These are phyloP conservation scores for Escovopsis sp. DNA, from an alignment of 2,329 filamentous ascomycete species.

Conservation along the genomic window DNA sequence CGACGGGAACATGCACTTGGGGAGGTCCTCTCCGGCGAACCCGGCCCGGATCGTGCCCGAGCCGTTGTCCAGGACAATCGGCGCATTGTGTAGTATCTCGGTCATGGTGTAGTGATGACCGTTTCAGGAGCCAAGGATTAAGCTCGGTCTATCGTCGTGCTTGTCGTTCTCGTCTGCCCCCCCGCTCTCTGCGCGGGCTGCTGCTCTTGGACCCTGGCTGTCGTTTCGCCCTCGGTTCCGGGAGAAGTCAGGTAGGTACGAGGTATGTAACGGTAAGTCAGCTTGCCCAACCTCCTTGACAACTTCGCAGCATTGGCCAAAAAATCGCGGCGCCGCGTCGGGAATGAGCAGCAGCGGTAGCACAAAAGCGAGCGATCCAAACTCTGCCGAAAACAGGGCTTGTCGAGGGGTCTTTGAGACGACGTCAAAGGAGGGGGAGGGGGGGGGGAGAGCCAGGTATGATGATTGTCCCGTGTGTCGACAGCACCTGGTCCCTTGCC, in stretches of 20 bases:
- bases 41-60: constrained; percentile 94
- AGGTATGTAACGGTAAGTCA: not conserved
- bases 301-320: constrained; percentile 5
- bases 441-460: not conserved
- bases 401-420: constrained; percentile 1
- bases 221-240: constrained; percentile 1
- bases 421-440: not conserved
- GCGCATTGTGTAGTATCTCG: constrained; percentile 76
- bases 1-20: constrained; percentile 94
- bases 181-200: not conserved
- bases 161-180: constrained; percentile 1
- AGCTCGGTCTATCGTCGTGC: not conserved
- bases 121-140: not conserved
- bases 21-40: constrained; percentile 89
- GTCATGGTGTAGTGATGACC: constrained; percentile 26
- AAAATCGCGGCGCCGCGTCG: constrained; percentile 1
- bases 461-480: not conserved
- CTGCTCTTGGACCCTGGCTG: not conserved
- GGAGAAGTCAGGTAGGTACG: not conserved
- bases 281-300: constrained; percentile 3
- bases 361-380: constrained; percentile 1
- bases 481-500: not conserved
- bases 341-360: not conserved
- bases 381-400: not conserved
- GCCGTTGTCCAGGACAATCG: constrained; percentile 97